A percentile compares a stretch with the other conserved stretches of the same genome.
These are phyloP conservation scores for Talaromyces nanjingensis DNA, from an alignment of 495 filamentous ascomycete species.

Conservation along the genomic window DNA sequence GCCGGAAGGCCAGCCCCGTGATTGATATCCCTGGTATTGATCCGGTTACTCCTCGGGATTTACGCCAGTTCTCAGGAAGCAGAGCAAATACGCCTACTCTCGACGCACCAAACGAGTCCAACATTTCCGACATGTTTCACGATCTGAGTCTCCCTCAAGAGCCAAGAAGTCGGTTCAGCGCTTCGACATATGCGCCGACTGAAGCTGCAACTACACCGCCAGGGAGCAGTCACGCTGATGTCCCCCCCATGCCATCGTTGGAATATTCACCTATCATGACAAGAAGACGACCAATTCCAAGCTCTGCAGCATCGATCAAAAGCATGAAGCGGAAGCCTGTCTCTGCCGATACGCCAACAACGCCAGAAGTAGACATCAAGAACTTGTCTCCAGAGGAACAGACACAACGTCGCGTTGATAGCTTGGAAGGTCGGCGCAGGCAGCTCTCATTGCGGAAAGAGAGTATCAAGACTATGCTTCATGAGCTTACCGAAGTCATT, in stretches of 20 bases:
- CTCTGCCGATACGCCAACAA: constrained; percentile 34
- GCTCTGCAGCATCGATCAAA: constrained; percentile 32
- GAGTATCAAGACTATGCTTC: constrained; percentile 65
- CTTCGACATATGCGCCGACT: constrained; percentile 61
- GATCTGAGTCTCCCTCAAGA: constrained; percentile 31
- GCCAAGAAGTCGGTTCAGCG: constrained; percentile 64
- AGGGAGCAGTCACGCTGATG: constrained; percentile 27
- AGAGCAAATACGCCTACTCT: not conserved
- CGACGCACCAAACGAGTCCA: not conserved
- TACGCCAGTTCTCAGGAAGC: not conserved
- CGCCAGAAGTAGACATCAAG: constrained; percentile 50
- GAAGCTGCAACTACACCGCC: constrained; percentile 39
- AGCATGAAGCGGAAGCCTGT: constrained; percentile 45
- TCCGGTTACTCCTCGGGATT: not conserved
- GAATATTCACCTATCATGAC: constrained; percentile 38
- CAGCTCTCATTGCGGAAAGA: constrained; percentile 57
- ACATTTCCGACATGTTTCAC: constrained; percentile 2
- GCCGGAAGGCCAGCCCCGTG: not conserved
- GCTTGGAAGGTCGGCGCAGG: constrained; percentile 59
- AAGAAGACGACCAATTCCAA: constrained; percentile 41
- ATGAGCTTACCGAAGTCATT: constrained; percentile 59
- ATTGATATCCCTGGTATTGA: not conserved
- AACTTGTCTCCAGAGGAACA: constrained; percentile 48
- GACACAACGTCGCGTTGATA: constrained; percentile 54
- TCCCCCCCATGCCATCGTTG: constrained; percentile 25